These are phyloP conservation scores for Trichosanthes truncata DNA, from an alignment of 306 rosid genomes.

Conservation along the genomic window DNA sequence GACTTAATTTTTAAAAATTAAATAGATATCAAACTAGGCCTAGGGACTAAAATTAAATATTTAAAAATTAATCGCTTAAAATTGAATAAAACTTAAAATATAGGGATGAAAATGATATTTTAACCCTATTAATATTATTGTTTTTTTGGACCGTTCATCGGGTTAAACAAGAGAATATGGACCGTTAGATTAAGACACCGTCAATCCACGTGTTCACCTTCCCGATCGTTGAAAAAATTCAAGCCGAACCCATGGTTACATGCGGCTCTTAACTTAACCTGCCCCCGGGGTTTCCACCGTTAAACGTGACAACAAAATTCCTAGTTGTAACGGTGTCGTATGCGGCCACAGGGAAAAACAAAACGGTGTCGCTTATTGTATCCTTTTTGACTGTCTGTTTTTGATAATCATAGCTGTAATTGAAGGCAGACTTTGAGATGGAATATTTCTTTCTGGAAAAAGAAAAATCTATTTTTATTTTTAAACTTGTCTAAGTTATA, in stretches of 20 bases:
- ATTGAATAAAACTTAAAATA: too few species aligned
- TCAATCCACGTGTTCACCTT: constrained; percentile 15
- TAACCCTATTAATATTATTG: background rate
- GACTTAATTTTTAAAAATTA: too few species aligned
- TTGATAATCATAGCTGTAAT: background rate
- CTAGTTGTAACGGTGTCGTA: background rate
- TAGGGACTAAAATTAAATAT: too few species aligned
- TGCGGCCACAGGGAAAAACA: background rate
- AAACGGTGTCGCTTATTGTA: background rate
- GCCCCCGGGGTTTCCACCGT: background rate
- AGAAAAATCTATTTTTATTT: too few species aligned
- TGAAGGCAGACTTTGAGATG: too few species aligned
- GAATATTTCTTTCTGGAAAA: too few species aligned
- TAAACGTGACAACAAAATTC: background rate
- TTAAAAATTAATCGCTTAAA: too few species aligned
- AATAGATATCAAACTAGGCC: too few species aligned
- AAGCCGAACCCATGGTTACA: background rate
- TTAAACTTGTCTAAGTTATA: too few species aligned
- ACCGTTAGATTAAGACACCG: constrained; percentile 25
- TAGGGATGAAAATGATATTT: too few species aligned
- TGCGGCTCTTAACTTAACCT: background rate
- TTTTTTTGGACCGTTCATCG: constrained; percentile 33
- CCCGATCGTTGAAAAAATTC: background rate
- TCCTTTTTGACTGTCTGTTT: background rate
- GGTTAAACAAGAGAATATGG: constrained; percentile 14